phyloP scores from a whole-genome alignment of 2,329 filamentous ascomycete species.

The Fusarium sp. region DNA sequence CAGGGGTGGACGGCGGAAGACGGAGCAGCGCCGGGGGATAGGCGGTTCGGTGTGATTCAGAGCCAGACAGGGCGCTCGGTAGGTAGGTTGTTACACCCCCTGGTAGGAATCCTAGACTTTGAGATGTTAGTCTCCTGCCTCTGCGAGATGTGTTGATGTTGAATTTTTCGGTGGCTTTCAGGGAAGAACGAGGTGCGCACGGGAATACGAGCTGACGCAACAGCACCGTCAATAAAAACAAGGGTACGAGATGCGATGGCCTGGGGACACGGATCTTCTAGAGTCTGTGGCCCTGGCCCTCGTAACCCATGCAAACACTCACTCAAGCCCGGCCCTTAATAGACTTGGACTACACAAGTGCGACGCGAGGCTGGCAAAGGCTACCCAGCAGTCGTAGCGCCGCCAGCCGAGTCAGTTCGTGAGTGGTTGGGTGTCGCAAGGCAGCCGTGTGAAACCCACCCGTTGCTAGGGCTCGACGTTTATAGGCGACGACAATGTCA shows the following conservation, averaged over 20 bases:
- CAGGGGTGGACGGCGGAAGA: slow-evolving; percentile 27
- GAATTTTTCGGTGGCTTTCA: background rate
- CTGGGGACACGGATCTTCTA: slow-evolving; percentile 26
- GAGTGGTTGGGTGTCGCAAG: slow-evolving; percentile 20
- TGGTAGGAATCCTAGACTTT: slow-evolving; percentile 13
- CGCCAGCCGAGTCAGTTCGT: slow-evolving; percentile 26
- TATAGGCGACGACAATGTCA: slow-evolving; percentile 18
- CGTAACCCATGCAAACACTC: slow-evolving; percentile 33
- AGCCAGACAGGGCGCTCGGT: slow-evolving; percentile 36
- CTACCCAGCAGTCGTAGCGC: slow-evolving; percentile 27
- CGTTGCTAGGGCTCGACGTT: slow-evolving; percentile 29
- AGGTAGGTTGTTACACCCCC: slow-evolving; percentile 41
- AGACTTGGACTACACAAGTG: slow-evolving; percentile 33
- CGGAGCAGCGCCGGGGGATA: slow-evolving; percentile 14
- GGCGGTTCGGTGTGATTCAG: slow-evolving; percentile 47
- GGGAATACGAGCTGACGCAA: slow-evolving; percentile 45
- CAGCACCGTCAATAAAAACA: slow-evolving; percentile 20
- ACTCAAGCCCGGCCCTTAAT: slow-evolving; percentile 30
- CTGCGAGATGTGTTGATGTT: slow-evolving; percentile 8
- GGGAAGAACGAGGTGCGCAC: slow-evolving; percentile 22
- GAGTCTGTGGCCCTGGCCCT: slow-evolving; percentile 16
- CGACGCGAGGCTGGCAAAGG: slow-evolving; percentile 38
- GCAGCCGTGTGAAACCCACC: slow-evolving; percentile 29
- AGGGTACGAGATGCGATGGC: slow-evolving; percentile 23
- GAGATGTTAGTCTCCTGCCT: slow-evolving; percentile 19